Evolutionary conservation across 2,329 filamentous ascomycete genomes (phyloP).

Genomic region (Colletotrichum sp.): DNA sequence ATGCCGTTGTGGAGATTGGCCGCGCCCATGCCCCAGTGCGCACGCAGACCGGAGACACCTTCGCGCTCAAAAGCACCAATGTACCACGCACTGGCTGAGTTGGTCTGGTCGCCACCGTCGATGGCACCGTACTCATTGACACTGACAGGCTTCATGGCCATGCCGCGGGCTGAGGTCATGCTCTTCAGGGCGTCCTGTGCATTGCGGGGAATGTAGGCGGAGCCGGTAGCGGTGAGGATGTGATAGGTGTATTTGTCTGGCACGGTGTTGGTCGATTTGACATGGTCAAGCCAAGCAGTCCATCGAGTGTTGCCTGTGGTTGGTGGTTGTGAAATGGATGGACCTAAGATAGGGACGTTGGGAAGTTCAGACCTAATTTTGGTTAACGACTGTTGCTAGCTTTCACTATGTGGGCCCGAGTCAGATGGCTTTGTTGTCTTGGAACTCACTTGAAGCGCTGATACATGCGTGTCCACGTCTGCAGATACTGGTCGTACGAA

Average conservation of each 20-base stretch:
- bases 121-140: neutral
- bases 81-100: neutral
- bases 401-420: too few relatives aligned
- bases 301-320: neutral
- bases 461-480: constrained; percentile 9
- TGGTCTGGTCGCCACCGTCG: neutral
- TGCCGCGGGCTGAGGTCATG: neutral
- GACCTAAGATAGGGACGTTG: neutral
- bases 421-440: neutral
- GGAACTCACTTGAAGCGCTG: neutral
- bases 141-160: neutral
- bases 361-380: neutral
- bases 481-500: constrained; percentile 9
- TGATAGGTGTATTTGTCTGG: neutral
- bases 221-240: neutral
- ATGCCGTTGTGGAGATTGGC: neutral
- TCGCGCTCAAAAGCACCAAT: neutral
- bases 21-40: neutral
- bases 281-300: neutral
- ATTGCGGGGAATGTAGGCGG: neutral
- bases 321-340: neutral
- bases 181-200: neutral
- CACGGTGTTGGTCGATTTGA: neutral
- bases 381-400: neutral
- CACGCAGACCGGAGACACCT: neutral